Evolutionary conservation across 192 early-diverging fungal genomes (phyloP).

Genomic region (Coemansia sp.): DNA sequence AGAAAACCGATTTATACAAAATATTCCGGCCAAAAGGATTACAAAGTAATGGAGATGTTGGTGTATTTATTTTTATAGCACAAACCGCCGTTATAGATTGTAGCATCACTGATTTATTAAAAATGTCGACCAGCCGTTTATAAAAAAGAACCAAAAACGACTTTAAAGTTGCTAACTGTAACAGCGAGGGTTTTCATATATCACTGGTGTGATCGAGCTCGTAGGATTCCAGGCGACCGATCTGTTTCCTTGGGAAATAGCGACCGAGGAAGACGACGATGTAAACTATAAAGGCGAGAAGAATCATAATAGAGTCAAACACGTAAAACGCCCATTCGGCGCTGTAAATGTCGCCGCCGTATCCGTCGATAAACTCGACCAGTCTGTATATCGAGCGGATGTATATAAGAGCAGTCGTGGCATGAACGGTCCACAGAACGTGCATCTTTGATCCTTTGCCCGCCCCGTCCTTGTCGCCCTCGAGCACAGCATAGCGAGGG

Average conservation of each 20-base stretch:
- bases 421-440: constrained; percentile 27
- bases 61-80: too few species aligned
- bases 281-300: constrained; percentile 27
- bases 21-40: too few species aligned
- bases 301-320: constrained; percentile 43
- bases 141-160: too few species aligned
- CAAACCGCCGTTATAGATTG: too few species aligned
- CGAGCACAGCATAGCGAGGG: constrained; percentile 15
- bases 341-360: constrained; percentile 38
- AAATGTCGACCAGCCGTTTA: too few species aligned
- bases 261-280: constrained; percentile 20
- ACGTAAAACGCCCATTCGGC: constrained; percentile 50
- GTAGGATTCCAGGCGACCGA: not conserved
- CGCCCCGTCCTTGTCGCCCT: constrained; percentile 14
- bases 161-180: too few species aligned
- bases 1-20: too few species aligned
- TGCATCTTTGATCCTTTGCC: constrained; percentile 18
- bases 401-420: constrained; percentile 38
- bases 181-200: too few species aligned
- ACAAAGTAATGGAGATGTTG: too few species aligned
- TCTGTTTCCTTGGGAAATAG: constrained; percentile 11
- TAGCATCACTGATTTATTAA: too few species aligned
- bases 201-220: too few species aligned
- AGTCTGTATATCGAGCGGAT: constrained; percentile 46
- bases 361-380: constrained; percentile 42